Evolutionary conservation across 2,329 filamentous ascomycete genomes (phyloP), one percentile per base, ranked within the genome.

Genomic region (Rutstroemia sp.): DNA sequence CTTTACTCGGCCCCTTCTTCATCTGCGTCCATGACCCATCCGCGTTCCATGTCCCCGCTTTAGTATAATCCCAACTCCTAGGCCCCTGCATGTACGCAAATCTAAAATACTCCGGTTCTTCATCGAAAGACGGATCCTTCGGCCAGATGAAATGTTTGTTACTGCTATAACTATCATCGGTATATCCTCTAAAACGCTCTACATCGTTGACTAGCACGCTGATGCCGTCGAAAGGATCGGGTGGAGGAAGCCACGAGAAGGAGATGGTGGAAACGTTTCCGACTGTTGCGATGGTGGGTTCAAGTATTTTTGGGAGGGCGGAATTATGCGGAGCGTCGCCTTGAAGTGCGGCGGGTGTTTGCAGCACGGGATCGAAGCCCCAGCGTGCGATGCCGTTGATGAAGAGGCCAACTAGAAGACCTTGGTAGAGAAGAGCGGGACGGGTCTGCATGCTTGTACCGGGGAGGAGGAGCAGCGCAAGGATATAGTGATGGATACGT

Each of bases 401-500:
- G 71, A 96, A 97, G 0, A 97, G 79, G 0, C 94, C 94, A 7
- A 97, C 75, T 0, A 99, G 77, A 1, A 99, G 76, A 10, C 94
- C 94, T 71, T 97, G 92, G 67, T 94, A 97, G 2, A 96, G 71
- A 8, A 97, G 76, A 0, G 86, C 86, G 0, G 90, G 88, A 0
- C 94, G 82, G 5, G 89, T 97, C 63, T 96, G 92, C 71, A 97
- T 84, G 53, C 83, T 85, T 0, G 94, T 97, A 0, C 92, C 94
- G 0, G 92, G 90, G 5, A 97, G 80, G 0, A 99, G 79, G 0
- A 97, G 77, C 14, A 99, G 80, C 1, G 86, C 91, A 4, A 97
- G 77, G 62, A 97, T 89, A 69, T 97, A 99, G 71, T 99, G 94
- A 69, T 99, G 94, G 56, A 99, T 91, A 37, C 94, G 85, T 50